These are phyloP conservation scores for Trichoderma sp. DNA, from an alignment of 2,329 filamentous ascomycete genomes.

Conservation along the genomic window DNA sequence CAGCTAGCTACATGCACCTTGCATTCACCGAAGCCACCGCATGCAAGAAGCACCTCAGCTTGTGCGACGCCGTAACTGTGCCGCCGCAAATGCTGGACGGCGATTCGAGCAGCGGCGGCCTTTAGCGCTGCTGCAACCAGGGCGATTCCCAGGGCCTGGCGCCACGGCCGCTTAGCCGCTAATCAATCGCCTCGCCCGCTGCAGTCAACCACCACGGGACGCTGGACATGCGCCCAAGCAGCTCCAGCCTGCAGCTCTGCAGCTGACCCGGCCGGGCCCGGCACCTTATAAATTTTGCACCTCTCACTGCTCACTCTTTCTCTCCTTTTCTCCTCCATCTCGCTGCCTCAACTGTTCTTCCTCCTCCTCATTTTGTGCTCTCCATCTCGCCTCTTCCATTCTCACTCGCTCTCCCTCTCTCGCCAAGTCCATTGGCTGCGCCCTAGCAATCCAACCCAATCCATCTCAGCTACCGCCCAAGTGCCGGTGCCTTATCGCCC, in stretches of 20 bases:
- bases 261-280: neutral
- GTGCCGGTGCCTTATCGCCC: slow-evolving; percentile 8
- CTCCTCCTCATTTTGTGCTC: neutral
- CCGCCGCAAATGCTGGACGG: neutral
- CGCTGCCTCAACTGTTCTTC: neutral
- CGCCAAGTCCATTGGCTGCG: neutral
- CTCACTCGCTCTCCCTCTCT: no score
- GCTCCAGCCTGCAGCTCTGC: neutral
- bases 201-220: neutral
- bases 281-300: neutral
- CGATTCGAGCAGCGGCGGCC: neutral
- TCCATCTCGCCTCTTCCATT: neutral
- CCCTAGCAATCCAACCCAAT: neutral
- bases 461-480: neutral
- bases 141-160: neutral
- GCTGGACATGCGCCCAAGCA: neutral
- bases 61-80: neutral
- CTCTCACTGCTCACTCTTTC: neutral
- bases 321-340: neutral
- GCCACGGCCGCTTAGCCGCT: neutral
- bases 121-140: neutral
- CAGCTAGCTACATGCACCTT: slow-evolving; percentile 3
- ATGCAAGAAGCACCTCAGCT: neutral
- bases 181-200: neutral
- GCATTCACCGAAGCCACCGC: slow-evolving; percentile 13